Evolutionary conservation across 306 rosid species (phyloP), one percentile per base, ranked within the genome.

Genomic region (Lupinus albus): DNA sequence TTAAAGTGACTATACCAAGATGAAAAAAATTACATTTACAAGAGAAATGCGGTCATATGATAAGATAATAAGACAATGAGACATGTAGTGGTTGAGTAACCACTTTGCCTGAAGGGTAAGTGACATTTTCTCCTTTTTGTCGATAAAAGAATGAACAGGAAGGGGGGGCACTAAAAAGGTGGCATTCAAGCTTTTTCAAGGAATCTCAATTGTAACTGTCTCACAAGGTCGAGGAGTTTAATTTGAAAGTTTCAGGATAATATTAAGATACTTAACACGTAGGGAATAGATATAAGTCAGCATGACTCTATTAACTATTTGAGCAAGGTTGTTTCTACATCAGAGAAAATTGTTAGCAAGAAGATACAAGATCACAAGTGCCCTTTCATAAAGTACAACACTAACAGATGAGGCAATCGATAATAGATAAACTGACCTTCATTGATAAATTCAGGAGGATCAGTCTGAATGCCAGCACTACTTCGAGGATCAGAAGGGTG

Each of bases 391-490:
- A 52, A 11, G 49, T 72, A 63, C 25, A 12, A 68, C 57, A 52
- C 45, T 4, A 63, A 78, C 64, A 51, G 41, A 13, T 45, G 63
- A 67, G 63, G 45, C 28, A 60, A 53, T 44, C 42, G 33, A 39
- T 52, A 63, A 51, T 28, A 68, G 72, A 49, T 68, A 14, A 58
- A 61, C 25, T 5, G 68, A 38, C 98, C 96, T 63, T 88, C 84
- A 77, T 89, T 89, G 74, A 89, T 84, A 72, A 76, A 87, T 74
- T 82, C 93, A 36, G 85, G 73, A 76, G 84, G 76, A 71, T 78
- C 83, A 80, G 54, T 80, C 69, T 79, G 75, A 80, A 68, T 68
- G 67, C 71, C 82, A 28, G 78, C 64, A 53, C 85, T 64, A 70
- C 82, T 77, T 68, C 75, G 80, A 57, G 81, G 70, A 73, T 82